Evolutionary conservation across 108 stramenopile genomes (phyloP), one percentile per base, ranked within the genome.

Genomic region (Nitzschia putrida): DNA sequence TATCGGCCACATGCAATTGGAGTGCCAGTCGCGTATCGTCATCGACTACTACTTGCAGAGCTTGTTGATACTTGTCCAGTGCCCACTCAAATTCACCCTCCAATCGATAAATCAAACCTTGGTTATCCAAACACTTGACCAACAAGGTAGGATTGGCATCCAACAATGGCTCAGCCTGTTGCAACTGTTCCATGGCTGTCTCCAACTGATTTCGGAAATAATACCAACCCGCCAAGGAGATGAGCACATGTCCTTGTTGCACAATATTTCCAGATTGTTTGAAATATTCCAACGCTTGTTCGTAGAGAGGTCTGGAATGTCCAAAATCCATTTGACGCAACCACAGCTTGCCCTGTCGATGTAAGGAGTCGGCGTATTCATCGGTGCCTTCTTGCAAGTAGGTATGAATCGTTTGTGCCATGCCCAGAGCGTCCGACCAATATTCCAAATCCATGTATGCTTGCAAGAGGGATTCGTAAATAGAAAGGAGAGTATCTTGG

Each of bases 171-270:
- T 78, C 82, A 2, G 82, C 69, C 51, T 57, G 44, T 40, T 68
- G 38, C 20, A 83, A 64, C 29, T 34, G 56, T 38, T 83, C 57
- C 68, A 71, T 60, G 53, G 77, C 61, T 14, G 57, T 34, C 13
- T 64, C 56, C 41, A 64, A 29, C 44, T 76, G 43, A 51, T 67
- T 25, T 60, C 56, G 76, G 61, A 76, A 69, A 56, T 53, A 82
- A 39, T 71, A 68, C 64, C 76, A 72, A 55, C 80, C 80, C 12
- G 80, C 75, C 64, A 82, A 63, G 45, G 80, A 77, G 44, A 82
- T 77, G 5, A 57, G 52, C 0, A 82, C 72, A 29, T 77, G 68
- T 11, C 80, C 80, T 34, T 52, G 55, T 60, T 75, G 79, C 0
- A 66, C 65, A 0, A 10, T 54, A 55, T 67, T 71, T 0, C 53